Conservation (phyloP, 176 grass and related monocot species). For the Chrysopogon serrulatus region DNA sequence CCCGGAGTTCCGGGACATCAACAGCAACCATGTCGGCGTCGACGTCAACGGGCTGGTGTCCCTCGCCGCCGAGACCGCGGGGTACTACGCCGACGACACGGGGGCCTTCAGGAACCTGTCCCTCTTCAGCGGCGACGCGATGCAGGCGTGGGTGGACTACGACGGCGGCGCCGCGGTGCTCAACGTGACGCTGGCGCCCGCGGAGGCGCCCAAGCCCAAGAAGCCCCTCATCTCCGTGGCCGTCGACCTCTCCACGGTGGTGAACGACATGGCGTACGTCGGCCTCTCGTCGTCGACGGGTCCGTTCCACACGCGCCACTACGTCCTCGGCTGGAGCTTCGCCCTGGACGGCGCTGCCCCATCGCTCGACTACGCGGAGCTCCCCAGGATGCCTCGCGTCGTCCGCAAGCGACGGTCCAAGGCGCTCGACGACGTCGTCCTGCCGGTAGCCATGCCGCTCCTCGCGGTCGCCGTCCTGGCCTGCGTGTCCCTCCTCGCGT, state of each 20-base stretch:
- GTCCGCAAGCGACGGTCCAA: slow-evolving; percentile 7
- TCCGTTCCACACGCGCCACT: slow-evolving; percentile 46
- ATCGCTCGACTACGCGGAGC: slow-evolving; percentile 30
- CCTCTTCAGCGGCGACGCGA: slow-evolving; percentile 29
- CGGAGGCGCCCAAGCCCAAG: neutral
- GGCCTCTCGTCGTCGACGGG: slow-evolving; percentile 48
- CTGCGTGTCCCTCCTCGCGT: neutral
- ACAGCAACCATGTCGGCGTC: slow-evolving; percentile 35
- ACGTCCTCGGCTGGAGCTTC: slow-evolving; percentile 79
- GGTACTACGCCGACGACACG: slow-evolving; percentile 17
- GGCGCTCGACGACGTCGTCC: slow-evolving; percentile 1
- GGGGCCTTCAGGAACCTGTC: slow-evolving; percentile 10
- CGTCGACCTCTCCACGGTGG: slow-evolving; percentile 28
- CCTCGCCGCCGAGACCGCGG: slow-evolving; percentile 3
- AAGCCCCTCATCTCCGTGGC: slow-evolving; percentile 26
- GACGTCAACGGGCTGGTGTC: slow-evolving; percentile 31
- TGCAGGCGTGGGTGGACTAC: slow-evolving; percentile 41
- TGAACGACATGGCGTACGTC: slow-evolving; percentile 18
- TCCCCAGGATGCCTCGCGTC: slow-evolving; percentile 18
- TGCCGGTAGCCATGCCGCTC: slow-evolving; percentile 11
- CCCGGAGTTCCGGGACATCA: slow-evolving; percentile 36
- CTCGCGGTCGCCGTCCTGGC: neutral
- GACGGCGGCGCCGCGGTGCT: neutral
- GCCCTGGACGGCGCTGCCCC: slow-evolving; percentile 42
- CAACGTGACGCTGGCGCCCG: slow-evolving; percentile 26